phyloP scores from a whole-genome alignment of 371 early-diverging fungal species.

The Mucor irregularis region DNA sequence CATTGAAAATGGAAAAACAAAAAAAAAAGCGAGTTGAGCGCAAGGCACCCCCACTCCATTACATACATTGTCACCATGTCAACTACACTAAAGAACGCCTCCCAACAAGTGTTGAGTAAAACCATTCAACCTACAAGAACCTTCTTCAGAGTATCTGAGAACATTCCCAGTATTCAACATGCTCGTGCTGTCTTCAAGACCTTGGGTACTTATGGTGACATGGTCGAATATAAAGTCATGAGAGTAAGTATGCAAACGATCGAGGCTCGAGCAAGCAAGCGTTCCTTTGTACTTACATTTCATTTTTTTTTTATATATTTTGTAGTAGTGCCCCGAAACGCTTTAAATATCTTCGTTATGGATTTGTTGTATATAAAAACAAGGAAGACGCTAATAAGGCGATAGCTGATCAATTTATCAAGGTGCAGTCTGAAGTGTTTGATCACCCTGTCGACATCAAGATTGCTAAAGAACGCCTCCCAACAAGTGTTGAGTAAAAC shows the following conservation, averaged over 20 bases:
- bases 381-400: conserved; percentile 25
- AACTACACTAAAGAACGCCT: not conserved
- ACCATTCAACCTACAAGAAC: conserved; percentile 13
- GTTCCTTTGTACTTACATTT: not conserved
- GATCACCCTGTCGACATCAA: conserved; percentile 10
- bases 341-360: conserved; percentile 24
- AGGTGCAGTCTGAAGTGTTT: conserved; percentile 21
- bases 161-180: conserved; percentile 18
- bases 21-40: not conserved
- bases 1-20: too few species aligned
- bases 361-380: conserved; percentile 30
- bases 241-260: conserved; percentile 16
- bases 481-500: not conserved
- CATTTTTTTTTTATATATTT: not conserved
- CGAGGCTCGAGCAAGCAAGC: not conserved
- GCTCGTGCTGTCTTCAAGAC: conserved; percentile 27
- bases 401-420: conserved; percentile 24
- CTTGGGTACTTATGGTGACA: conserved; percentile 24
- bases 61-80: conserved; percentile 1
- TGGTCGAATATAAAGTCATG: conserved; percentile 31
- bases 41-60: not conserved
- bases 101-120: not conserved
- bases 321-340: conserved; percentile 33
- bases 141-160: conserved; percentile 20
- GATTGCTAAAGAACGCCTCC: conserved; percentile 8